phyloP scores from a whole-genome alignment of 2,329 filamentous ascomycete species.

The Magnaporthales sp. region DNA sequence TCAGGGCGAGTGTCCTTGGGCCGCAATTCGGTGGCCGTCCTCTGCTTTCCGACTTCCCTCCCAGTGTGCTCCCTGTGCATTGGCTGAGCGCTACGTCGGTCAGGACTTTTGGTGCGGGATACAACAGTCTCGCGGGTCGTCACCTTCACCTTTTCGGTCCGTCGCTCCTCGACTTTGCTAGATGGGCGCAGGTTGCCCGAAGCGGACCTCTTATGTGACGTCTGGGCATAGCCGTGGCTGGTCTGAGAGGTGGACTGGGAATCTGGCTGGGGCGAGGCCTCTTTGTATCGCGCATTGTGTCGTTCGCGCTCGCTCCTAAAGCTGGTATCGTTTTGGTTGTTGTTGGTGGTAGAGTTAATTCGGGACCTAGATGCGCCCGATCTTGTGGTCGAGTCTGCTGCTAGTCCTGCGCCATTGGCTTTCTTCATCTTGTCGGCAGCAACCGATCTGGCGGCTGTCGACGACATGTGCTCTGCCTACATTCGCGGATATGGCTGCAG shows the following conservation, averaged over 20 bases:
- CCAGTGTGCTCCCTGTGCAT: slow-evolving; percentile 23
- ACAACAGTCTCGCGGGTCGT: slow-evolving; percentile 56
- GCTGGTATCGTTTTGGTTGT: neutral
- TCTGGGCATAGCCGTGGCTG: slow-evolving; percentile 25
- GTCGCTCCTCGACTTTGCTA: slow-evolving; percentile 43
- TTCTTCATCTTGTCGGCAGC: slow-evolving; percentile 26
- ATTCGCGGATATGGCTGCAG: slow-evolving; percentile 13
- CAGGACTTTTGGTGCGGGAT: slow-evolving; percentile 50
- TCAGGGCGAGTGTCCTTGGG: slow-evolving; percentile 25
- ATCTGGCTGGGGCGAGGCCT: slow-evolving; percentile 21
- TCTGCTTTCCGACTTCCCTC: slow-evolving; percentile 28
- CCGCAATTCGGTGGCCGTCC: slow-evolving; percentile 16
- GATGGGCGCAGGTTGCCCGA: slow-evolving; percentile 47
- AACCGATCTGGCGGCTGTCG: slow-evolving; percentile 29
- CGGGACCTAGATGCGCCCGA: slow-evolving; percentile 17
- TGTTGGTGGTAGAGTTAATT: slow-evolving; percentile 17
- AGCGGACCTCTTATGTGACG: slow-evolving; percentile 46
- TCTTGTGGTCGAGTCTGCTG: slow-evolving; percentile 8
- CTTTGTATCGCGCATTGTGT: slow-evolving; percentile 15
- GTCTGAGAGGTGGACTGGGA: slow-evolving; percentile 7
- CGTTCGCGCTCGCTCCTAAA: slow-evolving; percentile 18
- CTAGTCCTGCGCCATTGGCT: slow-evolving; percentile 26
- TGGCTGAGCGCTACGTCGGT: slow-evolving; percentile 29
- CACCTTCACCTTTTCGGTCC: slow-evolving; percentile 43
- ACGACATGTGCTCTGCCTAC: slow-evolving; percentile 31